Percentiles rank a stretch among this genome's conserved stretches.
Conservation (phyloP, 108 stramenopile genomes). For the Cyclostephanos tholiformis region DNA sequence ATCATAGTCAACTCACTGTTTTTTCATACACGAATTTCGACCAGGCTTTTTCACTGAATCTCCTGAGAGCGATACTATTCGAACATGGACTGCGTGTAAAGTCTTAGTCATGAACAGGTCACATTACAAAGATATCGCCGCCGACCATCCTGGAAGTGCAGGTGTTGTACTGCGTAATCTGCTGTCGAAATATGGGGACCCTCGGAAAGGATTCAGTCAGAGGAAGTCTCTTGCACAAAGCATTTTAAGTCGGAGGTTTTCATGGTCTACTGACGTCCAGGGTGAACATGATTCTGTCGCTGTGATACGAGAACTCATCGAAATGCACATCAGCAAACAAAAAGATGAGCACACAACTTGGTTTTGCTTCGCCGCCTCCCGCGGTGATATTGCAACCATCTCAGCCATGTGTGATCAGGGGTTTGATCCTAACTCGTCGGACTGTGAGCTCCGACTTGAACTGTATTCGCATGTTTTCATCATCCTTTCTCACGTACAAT, state of each 20-base stretch:
- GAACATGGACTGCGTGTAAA: conserved; percentile 51
- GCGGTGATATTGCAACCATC: conserved; percentile 67
- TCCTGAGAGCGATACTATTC: conserved; percentile 52
- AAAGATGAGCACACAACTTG: conserved; percentile 70
- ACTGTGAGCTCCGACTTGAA: no score
- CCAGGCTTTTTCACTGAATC: conserved; percentile 59
- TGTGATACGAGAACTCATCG: conserved; percentile 53
- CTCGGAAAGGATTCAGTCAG: background rate
- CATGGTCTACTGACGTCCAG: background rate
- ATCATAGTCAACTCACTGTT: background rate
- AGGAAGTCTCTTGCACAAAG: conserved; percentile 27
- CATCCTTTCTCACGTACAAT: background rate
- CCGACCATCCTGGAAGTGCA: conserved; percentile 55
- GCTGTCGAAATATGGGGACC: conserved; percentile 43
- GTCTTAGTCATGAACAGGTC: conserved; percentile 51
- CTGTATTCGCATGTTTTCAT: no score
- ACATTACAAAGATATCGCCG: conserved; percentile 46
- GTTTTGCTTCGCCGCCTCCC: conserved; percentile 64
- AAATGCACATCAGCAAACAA: conserved; percentile 66
- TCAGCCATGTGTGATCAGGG: conserved; percentile 67
- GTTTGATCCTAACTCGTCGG: conserved; percentile 69
- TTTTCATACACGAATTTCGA: background rate
- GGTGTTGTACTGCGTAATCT: conserved; percentile 58
- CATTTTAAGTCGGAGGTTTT: background rate
- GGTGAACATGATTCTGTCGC: conserved; percentile 16